phyloP scores from a whole-genome alignment of 768 basidiomycete species.

The Trametes cubensis region DNA sequence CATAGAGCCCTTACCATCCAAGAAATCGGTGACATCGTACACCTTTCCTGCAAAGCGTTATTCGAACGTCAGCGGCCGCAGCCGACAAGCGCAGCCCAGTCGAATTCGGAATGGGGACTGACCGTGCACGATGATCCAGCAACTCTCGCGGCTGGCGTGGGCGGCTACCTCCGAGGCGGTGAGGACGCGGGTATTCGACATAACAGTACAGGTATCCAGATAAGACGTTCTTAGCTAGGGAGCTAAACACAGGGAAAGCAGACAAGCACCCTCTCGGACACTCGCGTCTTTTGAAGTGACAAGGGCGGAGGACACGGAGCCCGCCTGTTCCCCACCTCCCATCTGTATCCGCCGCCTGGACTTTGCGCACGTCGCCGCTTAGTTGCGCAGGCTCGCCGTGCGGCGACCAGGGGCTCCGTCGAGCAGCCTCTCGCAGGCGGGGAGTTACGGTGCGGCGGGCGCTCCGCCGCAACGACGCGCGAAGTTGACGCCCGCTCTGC shows the following conservation, averaged over 20 bases:
- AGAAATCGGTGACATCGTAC: slow-evolving; percentile 45
- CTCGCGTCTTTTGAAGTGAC: slow-evolving; percentile 18
- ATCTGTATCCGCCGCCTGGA: too few relatives aligned
- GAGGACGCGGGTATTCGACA: slow-evolving; percentile 27
- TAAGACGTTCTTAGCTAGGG: too few relatives aligned
- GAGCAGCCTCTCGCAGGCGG: background rate
- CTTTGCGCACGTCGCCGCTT: too few relatives aligned
- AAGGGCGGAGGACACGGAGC: slow-evolving; percentile 23
- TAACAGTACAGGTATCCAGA: background rate
- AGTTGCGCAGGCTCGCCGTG: too few relatives aligned
- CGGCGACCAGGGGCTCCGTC: background rate
- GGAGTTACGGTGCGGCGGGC: background rate
- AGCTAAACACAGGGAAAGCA: background rate
- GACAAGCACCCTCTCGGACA: too few relatives aligned
- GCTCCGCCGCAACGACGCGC: background rate
- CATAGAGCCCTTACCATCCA: slow-evolving; percentile 30
- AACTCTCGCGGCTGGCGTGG: slow-evolving; percentile 60
- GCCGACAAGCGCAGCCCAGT: slow-evolving; percentile 30
- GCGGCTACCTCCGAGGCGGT: slow-evolving; percentile 48
- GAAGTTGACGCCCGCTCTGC: background rate
- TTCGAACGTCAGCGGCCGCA: background rate
- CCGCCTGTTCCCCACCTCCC: slow-evolving; percentile 4
- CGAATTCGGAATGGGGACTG: background rate
- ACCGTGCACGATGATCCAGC: slow-evolving; percentile 86
- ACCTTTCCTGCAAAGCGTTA: slow-evolving; percentile 35